Percentiles rank a stretch among this genome's conserved stretches.
Conservation (phyloP, 257 asterid species). For the Solanum bulbocastanum region DNA sequence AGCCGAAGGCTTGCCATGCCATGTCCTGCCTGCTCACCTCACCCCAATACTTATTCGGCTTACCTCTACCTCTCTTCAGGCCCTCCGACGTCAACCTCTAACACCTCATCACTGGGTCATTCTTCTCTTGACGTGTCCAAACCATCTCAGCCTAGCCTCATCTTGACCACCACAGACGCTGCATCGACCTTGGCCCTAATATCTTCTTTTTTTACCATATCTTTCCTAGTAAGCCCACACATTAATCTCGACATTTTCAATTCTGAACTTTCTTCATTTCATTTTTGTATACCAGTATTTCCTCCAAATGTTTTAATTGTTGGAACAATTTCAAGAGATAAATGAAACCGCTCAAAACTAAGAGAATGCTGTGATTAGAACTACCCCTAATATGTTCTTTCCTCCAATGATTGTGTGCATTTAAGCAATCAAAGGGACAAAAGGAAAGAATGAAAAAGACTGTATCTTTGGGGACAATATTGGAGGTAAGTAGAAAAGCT, state of each 20-base stretch:
- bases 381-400: background rate
- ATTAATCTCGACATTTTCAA: background rate
- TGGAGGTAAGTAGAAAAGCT: background rate
- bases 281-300: background rate
- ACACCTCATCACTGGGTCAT: background rate
- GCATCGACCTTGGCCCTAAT: background rate
- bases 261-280: background rate
- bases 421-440: background rate
- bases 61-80: background rate
- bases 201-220: background rate
- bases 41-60: background rate
- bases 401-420: background rate
- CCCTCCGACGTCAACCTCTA: background rate
- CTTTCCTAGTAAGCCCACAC: background rate
- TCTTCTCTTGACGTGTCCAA: background rate
- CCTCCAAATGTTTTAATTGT: background rate
- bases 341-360: background rate
- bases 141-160: background rate
- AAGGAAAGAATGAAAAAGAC: background rate
- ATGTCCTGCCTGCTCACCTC: no score
- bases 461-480: background rate
- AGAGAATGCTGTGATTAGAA: background rate
- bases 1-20: no score
- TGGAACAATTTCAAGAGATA: background rate
- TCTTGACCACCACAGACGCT: background rate